These are phyloP conservation scores for Podosphaera fusca DNA, from an alignment of 2,329 filamentous ascomycete species.

Conservation along the genomic window DNA sequence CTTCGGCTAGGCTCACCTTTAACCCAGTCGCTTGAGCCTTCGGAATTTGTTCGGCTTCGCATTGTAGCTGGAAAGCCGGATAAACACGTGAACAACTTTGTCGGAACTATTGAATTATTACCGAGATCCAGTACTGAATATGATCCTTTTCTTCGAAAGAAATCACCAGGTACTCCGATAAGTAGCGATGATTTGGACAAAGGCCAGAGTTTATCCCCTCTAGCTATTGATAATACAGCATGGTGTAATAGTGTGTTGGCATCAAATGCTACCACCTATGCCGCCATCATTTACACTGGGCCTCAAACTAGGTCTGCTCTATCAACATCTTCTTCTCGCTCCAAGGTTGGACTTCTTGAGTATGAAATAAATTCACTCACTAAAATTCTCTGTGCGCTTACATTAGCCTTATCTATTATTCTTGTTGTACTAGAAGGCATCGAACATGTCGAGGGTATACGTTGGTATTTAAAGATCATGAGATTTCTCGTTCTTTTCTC, in stretches of 20 bases:
- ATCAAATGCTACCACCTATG: slow-evolving; percentile 70
- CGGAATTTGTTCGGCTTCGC: slow-evolving; percentile 44
- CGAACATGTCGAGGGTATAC: slow-evolving; percentile 35
- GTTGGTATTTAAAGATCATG: slow-evolving; percentile 95
- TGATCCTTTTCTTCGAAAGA: slow-evolving; percentile 20
- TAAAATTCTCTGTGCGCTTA: slow-evolving; percentile 83
- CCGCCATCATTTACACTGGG: slow-evolving; percentile 84
- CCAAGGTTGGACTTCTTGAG: slow-evolving; percentile 82
- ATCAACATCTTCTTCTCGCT: slow-evolving; percentile 75
- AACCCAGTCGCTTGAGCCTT: slow-evolving; percentile 52
- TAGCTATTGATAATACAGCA: slow-evolving; percentile 90
- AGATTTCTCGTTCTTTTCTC: slow-evolving; percentile 95
- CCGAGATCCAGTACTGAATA: slow-evolving; percentile 27
- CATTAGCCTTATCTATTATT: slow-evolving; percentile 62
- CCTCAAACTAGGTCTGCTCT: slow-evolving; percentile 82
- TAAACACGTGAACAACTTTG: slow-evolving; percentile 82
- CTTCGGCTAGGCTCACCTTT: slow-evolving; percentile 67
- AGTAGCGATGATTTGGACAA: slow-evolving; percentile 18
- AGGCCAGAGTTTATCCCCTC: slow-evolving; percentile 35
- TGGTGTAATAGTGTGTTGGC: slow-evolving; percentile 97
- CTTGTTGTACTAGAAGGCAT: slow-evolving; percentile 78
- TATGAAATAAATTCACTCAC: slow-evolving; percentile 93
- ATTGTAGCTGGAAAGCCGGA: slow-evolving; percentile 79
- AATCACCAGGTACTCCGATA: slow-evolving; percentile 8
- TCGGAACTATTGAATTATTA: slow-evolving; percentile 63